A percentile compares a stretch with the other conserved stretches of the same genome.
These are phyloP conservation scores for Pichia cabralensis DNA, from an alignment of 805 yeast species.

Conservation along the genomic window DNA sequence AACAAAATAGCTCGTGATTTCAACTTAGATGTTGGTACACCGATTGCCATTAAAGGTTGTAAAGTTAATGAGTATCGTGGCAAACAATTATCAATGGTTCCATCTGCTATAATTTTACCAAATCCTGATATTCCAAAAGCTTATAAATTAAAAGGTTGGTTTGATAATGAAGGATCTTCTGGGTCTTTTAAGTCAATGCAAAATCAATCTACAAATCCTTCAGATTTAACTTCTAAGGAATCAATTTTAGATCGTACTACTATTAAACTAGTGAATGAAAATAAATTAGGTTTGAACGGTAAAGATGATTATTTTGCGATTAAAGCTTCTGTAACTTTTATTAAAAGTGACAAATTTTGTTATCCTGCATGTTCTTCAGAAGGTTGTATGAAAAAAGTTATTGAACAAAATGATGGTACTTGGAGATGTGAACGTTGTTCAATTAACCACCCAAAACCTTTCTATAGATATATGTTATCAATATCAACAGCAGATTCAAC, in stretches of 20 bases:
- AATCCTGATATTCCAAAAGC: slow-evolving; percentile 91
- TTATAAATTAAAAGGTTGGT: slow-evolving; percentile 89
- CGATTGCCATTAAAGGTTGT: slow-evolving; percentile 87
- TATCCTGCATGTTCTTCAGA: slow-evolving; percentile 83
- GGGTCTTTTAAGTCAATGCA: slow-evolving; percentile 55
- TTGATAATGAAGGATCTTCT: slow-evolving; percentile 63
- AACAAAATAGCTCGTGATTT: slow-evolving; percentile 79
- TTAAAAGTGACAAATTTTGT: slow-evolving; percentile 67
- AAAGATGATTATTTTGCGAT: slow-evolving; percentile 69
- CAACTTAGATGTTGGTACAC: slow-evolving; percentile 60
- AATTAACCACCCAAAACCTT: slow-evolving; percentile 54
- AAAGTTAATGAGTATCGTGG: slow-evolving; percentile 86
- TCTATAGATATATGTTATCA: slow-evolving; percentile 72
- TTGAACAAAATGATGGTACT: slow-evolving; percentile 59
- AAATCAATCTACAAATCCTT: slow-evolving; percentile 25
- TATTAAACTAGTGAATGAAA: slow-evolving; percentile 53
- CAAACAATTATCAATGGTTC: slow-evolving; percentile 69
- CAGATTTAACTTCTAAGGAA: slow-evolving; percentile 27
- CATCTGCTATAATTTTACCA: slow-evolving; percentile 61
- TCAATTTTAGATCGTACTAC: slow-evolving; percentile 51
- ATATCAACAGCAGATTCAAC: slow-evolving; percentile 68
- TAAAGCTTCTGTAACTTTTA: slow-evolving; percentile 63
- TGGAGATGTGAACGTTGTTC: slow-evolving; percentile 96
- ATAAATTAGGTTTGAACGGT: slow-evolving; percentile 63
- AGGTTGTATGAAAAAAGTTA: slow-evolving; percentile 76